A percentile compares a stretch with the other conserved stretches of the same genome.
Conservation (phyloP, 352 stramenopile species). For the Sclerospora graminicola region DNA sequence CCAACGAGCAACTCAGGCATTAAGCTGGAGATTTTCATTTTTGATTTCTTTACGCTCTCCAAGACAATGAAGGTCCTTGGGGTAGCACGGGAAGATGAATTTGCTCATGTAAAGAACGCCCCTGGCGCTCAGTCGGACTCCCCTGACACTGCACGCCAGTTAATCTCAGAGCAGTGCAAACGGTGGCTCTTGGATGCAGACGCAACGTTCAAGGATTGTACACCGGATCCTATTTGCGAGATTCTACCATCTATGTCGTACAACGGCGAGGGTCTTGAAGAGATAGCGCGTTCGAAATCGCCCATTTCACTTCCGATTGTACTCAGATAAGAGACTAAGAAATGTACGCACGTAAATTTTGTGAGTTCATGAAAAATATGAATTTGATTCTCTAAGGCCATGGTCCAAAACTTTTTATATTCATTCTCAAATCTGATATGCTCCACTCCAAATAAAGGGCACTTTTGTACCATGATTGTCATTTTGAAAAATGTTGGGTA, state of each 20-base stretch:
- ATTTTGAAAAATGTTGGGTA: too few relatives aligned
- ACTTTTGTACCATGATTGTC: too few relatives aligned
- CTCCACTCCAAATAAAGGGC: too few relatives aligned
- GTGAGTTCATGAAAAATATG: constrained; percentile 4
- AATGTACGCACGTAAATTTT: background rate
- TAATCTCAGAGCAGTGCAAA: constrained; percentile 49
- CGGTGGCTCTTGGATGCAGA: constrained; percentile 50
- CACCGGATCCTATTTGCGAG: constrained; percentile 41
- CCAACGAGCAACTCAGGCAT: constrained; percentile 87
- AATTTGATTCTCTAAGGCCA: constrained; percentile 21
- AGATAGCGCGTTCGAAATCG: constrained; percentile 22
- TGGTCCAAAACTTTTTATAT: too few relatives aligned
- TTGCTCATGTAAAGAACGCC: constrained; percentile 87
- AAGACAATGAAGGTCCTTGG: constrained; percentile 90
- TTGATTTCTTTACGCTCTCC: constrained; percentile 95
- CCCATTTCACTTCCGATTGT: constrained; percentile 34
- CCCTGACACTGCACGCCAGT: constrained; percentile 55
- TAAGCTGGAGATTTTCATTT: constrained; percentile 98
- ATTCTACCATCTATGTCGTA: constrained; percentile 76
- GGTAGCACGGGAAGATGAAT: constrained; percentile 88
- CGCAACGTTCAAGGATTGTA: constrained; percentile 24
- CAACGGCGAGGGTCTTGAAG: constrained; percentile 65
- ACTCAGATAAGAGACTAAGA: constrained; percentile 7
- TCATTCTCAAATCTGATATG: too few relatives aligned
- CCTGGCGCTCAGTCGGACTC: constrained; percentile 61